Evolutionary conservation across 1,284 basidiomycete species (phyloP).

Genomic region (Blastosporella zonata): DNA sequence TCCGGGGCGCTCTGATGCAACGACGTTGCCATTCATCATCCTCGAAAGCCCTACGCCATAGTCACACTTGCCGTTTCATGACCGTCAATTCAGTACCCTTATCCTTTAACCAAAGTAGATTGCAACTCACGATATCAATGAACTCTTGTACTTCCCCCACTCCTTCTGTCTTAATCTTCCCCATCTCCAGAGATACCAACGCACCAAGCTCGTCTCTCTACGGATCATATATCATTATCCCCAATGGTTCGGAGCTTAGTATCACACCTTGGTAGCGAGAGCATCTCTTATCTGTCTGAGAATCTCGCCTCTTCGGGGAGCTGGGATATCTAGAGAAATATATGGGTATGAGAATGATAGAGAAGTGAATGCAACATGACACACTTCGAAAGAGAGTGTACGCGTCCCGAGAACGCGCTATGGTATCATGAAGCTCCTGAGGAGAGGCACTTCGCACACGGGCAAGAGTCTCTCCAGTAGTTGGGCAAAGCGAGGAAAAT

Average conservation of each 20-base stretch:
- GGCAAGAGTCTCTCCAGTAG: slow-evolving; percentile 74
- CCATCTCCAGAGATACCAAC: slow-evolving; percentile 88
- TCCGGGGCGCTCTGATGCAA: slow-evolving; percentile 85
- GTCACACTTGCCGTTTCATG: slow-evolving; percentile 38
- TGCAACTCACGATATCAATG: slow-evolving; percentile 74
- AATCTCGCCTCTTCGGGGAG: slow-evolving; percentile 85
- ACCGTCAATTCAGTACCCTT: slow-evolving; percentile 8
- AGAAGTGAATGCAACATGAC: slow-evolving; percentile 12
- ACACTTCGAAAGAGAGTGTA: slow-evolving; percentile 62
- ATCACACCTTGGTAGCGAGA: slow-evolving; percentile 69
- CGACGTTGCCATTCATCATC: slow-evolving; percentile 86
- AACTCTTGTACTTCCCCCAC: slow-evolving; percentile 94
- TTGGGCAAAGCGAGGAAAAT: slow-evolving; percentile 66
- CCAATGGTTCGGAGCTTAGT: neutral
- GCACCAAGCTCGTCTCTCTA: slow-evolving; percentile 82
- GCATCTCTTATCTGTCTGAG: slow-evolving; percentile 85
- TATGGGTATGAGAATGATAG: slow-evolving; percentile 10
- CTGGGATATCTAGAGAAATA: slow-evolving; percentile 57
- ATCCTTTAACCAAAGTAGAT: slow-evolving; percentile 8
- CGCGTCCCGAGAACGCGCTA: slow-evolving; percentile 70
- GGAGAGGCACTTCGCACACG: slow-evolving; percentile 66
- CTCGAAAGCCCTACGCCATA: slow-evolving; percentile 79
- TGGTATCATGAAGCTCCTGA: slow-evolving; percentile 60
- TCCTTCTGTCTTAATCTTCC: slow-evolving; percentile 93
- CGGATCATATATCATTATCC: slow-evolving; percentile 10